Evolutionary conservation across 2,329 filamentous ascomycete genomes (phyloP), one percentile per base, ranked within the genome.

Genomic region (Botrytis medusae): DNA sequence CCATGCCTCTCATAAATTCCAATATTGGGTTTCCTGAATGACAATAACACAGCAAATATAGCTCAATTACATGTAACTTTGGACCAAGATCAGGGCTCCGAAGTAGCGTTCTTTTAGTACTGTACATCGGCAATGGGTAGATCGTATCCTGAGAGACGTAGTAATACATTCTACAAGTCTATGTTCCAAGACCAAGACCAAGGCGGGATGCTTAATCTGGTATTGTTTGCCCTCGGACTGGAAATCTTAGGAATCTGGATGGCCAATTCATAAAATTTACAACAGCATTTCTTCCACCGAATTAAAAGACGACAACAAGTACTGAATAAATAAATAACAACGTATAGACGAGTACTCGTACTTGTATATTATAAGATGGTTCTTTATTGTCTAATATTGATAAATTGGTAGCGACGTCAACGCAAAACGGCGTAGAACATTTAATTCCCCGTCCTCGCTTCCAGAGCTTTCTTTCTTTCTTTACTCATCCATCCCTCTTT

Each of bases 381-480:
- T 63, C 40, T n/a, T 48, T 14, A 37, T 65, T 22, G 22, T n/a
- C 34, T 63, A 37, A 7, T 32, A 22, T n/a, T 3, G 12, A 20
- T 42, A 14, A 12, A 60, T 37, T 60, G 59, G 25, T 18, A 18
- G 34, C 22, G 51, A 7, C 34, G 48, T n/a, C 25, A 54, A 7
- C 34, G 48, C 16, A 10, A 54, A 32, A 61, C 37, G 59, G 59
- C 59, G 14, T 42, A 29, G 32, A 42, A 57, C 25, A 34, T 69
- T 57, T 9, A 64, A 64, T 32, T 46, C 10, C 62, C 34, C 32
- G 6, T 25, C 69, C 37, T 68, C 40, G 71, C 71, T 72, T 72
- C 71, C 62, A 72, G 51, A 72, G 62, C 71, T 59, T 72, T 72
- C 71, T 72, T 67, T 72, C 71, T 59, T 72, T 72, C 71, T 72